Conservation (phyloP, 768 basidiomycete species). For the Gyrodon lividus region DNA sequence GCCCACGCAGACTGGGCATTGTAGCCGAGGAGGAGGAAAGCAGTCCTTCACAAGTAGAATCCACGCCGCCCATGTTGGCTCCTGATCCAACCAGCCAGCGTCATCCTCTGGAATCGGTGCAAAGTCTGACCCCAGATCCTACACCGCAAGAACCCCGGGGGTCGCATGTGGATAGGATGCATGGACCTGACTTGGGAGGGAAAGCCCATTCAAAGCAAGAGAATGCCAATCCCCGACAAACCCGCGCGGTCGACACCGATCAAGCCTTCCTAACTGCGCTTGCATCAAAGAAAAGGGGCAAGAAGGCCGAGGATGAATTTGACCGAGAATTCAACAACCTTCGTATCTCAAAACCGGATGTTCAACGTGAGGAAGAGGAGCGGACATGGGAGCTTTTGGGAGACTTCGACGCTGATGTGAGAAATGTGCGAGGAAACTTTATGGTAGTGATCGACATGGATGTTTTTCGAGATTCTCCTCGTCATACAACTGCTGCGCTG, state of each 20-base stretch:
- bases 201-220: constrained; percentile 7
- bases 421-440: constrained; percentile 67
- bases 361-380: constrained; percentile 46
- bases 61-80: neutral
- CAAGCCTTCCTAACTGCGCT: constrained; percentile 68
- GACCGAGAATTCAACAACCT: constrained; percentile 81
- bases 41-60: constrained; percentile 3
- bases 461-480: constrained; percentile 37
- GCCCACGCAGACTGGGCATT: constrained; percentile 30
- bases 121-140: neutral
- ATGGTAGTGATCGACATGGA: constrained; percentile 76
- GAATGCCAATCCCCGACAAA: constrained; percentile 4
- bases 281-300: constrained; percentile 68
- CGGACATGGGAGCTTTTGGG: constrained; percentile 60
- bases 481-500: constrained; percentile 33
- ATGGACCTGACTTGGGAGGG: constrained; percentile 27
- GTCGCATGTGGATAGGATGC: neutral
- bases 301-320: constrained; percentile 65
- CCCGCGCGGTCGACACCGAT: constrained; percentile 51
- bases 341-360: constrained; percentile 64
- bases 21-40: constrained; percentile 56
- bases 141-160: constrained; percentile 1
- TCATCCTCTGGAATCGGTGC: constrained; percentile 1
- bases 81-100: neutral
- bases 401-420: constrained; percentile 59